A percentile compares a stretch with the other conserved stretches of the same genome.
Evolutionary conservation across 2,329 filamentous ascomycete species (phyloP).

Genomic region (Fusarium mangiferae): DNA sequence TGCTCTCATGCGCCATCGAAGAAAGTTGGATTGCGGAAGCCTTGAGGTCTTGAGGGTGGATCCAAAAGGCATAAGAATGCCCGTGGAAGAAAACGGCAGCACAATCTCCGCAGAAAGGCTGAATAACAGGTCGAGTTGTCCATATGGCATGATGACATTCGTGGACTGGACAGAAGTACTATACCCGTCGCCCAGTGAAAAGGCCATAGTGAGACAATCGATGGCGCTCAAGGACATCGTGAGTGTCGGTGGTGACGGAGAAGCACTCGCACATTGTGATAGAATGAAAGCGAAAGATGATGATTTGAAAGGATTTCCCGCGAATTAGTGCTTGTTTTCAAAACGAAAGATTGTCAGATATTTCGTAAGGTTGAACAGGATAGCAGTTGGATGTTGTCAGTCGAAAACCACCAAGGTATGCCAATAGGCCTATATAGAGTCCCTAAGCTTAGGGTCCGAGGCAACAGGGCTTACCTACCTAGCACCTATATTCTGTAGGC

Average conservation of each 20-base stretch:
- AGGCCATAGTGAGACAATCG: conserved; percentile 34
- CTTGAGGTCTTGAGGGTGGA: conserved; percentile 28
- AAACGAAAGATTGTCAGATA: background rate
- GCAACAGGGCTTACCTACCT: background rate
- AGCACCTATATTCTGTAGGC: background rate
- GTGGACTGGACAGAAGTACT: conserved; percentile 48
- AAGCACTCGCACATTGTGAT: conserved; percentile 45
- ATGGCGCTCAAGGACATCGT: background rate
- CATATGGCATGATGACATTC: conserved; percentile 43
- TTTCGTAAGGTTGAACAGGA: background rate
- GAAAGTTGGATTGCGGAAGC: conserved; percentile 1
- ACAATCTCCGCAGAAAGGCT: conserved; percentile 50
- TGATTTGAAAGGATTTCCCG: background rate
- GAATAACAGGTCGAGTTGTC: conserved; percentile 4
- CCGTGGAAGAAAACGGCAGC: conserved; percentile 44
- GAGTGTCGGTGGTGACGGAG: conserved; percentile 5
- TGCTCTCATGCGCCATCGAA: background rate
- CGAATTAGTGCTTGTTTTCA: background rate
- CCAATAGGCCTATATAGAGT: background rate
- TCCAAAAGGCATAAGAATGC: conserved; percentile 32
- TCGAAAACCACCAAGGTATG: background rate
- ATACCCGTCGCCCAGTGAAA: conserved; percentile 34
- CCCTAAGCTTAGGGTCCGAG: background rate
- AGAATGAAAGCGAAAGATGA: background rate
- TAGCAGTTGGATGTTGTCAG: background rate